A percentile compares a stretch with the other conserved stretches of the same genome.
These are phyloP conservation scores for Linnemannia hyalina DNA, from an alignment of 192 early-diverging fungal genomes.

Conservation along the genomic window DNA sequence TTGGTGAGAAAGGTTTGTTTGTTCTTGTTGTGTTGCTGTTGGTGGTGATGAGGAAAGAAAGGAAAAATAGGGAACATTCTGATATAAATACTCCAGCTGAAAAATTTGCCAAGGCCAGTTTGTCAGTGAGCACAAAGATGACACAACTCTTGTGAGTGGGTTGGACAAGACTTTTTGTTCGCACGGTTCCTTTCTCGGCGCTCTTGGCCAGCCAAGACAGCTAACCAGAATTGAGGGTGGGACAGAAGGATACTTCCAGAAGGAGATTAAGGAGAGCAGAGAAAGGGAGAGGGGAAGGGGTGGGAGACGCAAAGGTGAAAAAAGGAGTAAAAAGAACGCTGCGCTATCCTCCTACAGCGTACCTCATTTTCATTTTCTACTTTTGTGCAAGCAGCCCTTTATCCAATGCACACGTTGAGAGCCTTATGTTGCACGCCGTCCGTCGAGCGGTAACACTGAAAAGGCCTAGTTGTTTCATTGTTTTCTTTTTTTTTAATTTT, in stretches of 20 bases:
- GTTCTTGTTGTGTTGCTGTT: not conserved
- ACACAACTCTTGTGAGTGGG: not conserved
- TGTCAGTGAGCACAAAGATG: not conserved
- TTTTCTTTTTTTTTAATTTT: no score
- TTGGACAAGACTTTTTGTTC: not conserved
- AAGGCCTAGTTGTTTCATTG: no score
- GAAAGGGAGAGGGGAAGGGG: not conserved
- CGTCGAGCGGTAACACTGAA: no score
- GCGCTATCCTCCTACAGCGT: not conserved
- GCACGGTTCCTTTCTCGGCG: slow-evolving; percentile 2
- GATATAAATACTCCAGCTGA: not conserved
- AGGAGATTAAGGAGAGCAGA: not conserved
- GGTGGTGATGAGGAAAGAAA: not conserved
- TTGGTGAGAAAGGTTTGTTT: not conserved
- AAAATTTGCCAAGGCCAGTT: not conserved
- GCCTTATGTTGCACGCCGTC: not conserved
- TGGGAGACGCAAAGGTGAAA: not conserved
- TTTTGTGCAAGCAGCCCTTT: not conserved
- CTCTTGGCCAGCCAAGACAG: slow-evolving; percentile 4
- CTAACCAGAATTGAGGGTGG: not conserved
- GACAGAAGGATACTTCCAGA: not conserved
- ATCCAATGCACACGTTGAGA: not conserved
- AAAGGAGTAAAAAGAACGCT: not conserved
- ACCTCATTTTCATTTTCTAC: not conserved
- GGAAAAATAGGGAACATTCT: not conserved